Evolutionary conservation across 2,329 filamentous ascomycete species (phyloP).

Genomic region (Botrytis porri): DNA sequence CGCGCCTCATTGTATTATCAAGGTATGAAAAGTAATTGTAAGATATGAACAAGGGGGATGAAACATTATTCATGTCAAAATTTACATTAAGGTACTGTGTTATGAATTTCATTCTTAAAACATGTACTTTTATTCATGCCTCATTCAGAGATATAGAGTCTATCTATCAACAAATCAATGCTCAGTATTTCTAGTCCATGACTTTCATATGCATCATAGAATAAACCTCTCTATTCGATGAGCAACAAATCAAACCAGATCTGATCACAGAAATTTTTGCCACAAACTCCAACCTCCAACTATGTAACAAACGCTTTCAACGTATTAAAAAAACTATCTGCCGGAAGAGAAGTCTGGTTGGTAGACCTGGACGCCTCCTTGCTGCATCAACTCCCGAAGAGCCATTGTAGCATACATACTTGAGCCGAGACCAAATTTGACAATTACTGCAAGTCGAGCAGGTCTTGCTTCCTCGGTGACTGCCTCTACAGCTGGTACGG

Average conservation of each 20-base stretch:
- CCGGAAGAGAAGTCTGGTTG: slow-evolving; percentile 57
- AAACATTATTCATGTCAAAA: background rate
- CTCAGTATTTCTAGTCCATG: background rate
- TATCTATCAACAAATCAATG: slow-evolving; percentile 3
- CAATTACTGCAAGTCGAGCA: slow-evolving; percentile 60
- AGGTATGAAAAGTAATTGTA: background rate
- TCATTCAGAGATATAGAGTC: background rate
- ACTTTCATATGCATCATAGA: background rate
- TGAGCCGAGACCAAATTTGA: slow-evolving; percentile 73
- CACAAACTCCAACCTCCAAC: slow-evolving; percentile 4
- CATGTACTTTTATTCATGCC: slow-evolving; percentile 9
- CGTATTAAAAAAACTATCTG: slow-evolving; percentile 18
- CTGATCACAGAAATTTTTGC: background rate
- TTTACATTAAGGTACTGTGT: background rate
- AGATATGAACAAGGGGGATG: too few relatives aligned
- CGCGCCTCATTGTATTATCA: too few relatives aligned
- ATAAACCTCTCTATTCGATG: background rate
- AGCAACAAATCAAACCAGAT: slow-evolving; percentile 14
- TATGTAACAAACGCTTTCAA: background rate
- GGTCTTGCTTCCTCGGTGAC: background rate
- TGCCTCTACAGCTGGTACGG: background rate
- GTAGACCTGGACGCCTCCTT: slow-evolving; percentile 57
- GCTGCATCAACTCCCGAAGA: slow-evolving; percentile 73
- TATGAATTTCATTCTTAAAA: background rate
- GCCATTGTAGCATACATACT: slow-evolving; percentile 87